Percentiles rank a stretch among this genome's conserved stretches.
phyloP scores from a whole-genome alignment of 73 alveolate species.

The Paramecium caudatum region DNA sequence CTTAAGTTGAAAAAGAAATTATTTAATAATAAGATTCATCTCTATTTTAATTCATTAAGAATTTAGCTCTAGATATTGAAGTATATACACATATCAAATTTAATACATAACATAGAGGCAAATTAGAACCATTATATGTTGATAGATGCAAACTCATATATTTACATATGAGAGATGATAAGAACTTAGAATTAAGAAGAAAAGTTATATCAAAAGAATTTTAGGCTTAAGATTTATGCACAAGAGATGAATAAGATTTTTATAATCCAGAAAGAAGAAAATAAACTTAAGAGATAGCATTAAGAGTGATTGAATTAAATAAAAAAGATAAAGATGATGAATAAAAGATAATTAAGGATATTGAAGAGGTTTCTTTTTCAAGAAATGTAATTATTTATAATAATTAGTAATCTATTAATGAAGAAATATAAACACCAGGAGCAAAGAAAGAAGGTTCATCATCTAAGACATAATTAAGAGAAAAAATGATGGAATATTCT shows the following conservation, averaged over 20 bases:
- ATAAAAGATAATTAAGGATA: constrained; percentile 24
- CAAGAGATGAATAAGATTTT: constrained; percentile 62
- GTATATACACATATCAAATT: constrained; percentile 40
- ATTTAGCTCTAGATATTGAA: constrained; percentile 57
- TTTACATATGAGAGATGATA: constrained; percentile 63
- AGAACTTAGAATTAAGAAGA: constrained; percentile 60
- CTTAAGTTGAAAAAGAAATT: constrained; percentile 18
- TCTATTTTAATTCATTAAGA: constrained; percentile 18
- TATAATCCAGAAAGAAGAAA: constrained; percentile 62
- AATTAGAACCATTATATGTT: constrained; percentile 23
- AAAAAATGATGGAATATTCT: constrained; percentile 47
- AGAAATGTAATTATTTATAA: background rate
- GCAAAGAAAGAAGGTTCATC: background rate
- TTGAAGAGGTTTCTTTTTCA: constrained; percentile 15
- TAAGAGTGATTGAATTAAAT: constrained; percentile 32
- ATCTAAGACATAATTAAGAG: background rate
- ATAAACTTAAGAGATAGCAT: constrained; percentile 21
- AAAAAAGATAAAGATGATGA: background rate
- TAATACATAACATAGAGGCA: background rate
- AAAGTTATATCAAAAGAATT: constrained; percentile 56
- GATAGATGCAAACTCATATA: constrained; percentile 47
- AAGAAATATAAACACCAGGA: background rate
- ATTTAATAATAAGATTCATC: background rate
- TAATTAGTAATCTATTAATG: constrained; percentile 8
- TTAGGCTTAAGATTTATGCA: constrained; percentile 17